These are phyloP conservation scores for Gynostemma pentaphyllum DNA, from an alignment of 306 rosid species.

Conservation along the genomic window DNA sequence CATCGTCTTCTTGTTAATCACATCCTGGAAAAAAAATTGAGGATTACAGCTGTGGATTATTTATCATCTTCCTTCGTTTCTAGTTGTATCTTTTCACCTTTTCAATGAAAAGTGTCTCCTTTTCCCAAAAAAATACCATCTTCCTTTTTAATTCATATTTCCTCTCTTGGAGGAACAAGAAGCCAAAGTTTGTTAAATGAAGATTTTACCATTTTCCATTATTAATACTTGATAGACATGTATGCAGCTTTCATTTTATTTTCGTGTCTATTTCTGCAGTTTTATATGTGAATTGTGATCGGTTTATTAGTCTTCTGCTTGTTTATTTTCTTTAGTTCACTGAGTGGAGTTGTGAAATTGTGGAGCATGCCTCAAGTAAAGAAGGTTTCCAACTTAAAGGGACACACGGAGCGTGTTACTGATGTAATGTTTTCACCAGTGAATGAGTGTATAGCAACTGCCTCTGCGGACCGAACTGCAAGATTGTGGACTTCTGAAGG, in stretches of 20 bases:
- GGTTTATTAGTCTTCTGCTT: constrained; percentile 10
- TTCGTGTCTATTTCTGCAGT: neutral
- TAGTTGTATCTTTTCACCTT: too few species aligned
- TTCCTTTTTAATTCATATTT: neutral
- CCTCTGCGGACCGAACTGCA: constrained; percentile 89
- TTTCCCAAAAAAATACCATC: too few species aligned
- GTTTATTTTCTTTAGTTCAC: constrained; percentile 41
- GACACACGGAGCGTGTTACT: constrained; percentile 79
- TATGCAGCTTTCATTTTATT: neutral
- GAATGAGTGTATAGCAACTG: constrained; percentile 67
- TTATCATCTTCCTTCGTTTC: neutral
- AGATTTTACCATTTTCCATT: neutral
- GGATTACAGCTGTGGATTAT: neutral
- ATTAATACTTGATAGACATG: neutral
- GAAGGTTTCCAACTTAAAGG: constrained; percentile 56
- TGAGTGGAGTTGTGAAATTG: constrained; percentile 66
- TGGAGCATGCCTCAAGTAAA: constrained; percentile 85
- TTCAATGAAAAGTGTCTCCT: too few species aligned
- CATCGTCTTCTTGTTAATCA: neutral
- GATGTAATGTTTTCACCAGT: constrained; percentile 76
- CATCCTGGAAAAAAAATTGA: neutral
- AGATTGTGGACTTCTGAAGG: constrained; percentile 81
- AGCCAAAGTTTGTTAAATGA: neutral
- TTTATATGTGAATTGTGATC: neutral
- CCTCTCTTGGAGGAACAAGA: neutral